These are phyloP conservation scores for Aspergillus conjunctus DNA, from an alignment of 495 filamentous ascomycete species.

Conservation along the genomic window DNA sequence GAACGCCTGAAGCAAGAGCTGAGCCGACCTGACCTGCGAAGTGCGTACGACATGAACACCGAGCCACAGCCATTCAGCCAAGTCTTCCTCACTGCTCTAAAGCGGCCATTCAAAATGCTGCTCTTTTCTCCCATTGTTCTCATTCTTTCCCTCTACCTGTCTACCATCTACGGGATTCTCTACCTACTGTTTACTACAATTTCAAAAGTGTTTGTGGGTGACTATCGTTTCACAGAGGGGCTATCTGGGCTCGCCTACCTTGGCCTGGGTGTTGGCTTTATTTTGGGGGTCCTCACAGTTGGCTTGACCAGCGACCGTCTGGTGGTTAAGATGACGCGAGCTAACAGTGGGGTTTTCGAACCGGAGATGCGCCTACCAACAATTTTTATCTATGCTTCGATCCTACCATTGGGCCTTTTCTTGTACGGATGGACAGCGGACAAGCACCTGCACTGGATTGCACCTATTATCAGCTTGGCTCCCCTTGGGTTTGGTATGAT, in stretches of 20 bases:
- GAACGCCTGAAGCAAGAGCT: slow-evolving; percentile 43
- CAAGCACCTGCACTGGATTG: slow-evolving; percentile 31
- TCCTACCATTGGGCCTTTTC: slow-evolving; percentile 35
- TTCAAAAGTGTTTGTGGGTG: slow-evolving; percentile 59
- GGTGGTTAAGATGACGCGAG: slow-evolving; percentile 57
- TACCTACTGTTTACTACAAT: slow-evolving; percentile 74
- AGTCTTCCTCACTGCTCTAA: slow-evolving; percentile 45
- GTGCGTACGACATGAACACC: slow-evolving; percentile 39
- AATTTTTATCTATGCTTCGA: slow-evolving; percentile 58
- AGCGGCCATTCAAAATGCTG: slow-evolving; percentile 49
- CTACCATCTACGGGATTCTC: slow-evolving; percentile 63
- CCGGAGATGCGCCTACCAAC: slow-evolving; percentile 66
- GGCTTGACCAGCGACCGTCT: slow-evolving; percentile 58
- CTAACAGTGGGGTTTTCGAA: slow-evolving; percentile 52
- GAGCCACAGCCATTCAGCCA: too few relatives aligned
- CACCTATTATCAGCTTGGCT: slow-evolving; percentile 37
- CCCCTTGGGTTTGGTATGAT: too few relatives aligned
- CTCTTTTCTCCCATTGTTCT: slow-evolving; percentile 53
- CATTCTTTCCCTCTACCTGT: slow-evolving; percentile 58
- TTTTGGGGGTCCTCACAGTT: slow-evolving; percentile 46
- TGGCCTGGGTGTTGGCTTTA: slow-evolving; percentile 61
- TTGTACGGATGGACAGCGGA: slow-evolving; percentile 35
- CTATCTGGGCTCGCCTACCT: slow-evolving; percentile 62
- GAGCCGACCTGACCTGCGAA: slow-evolving; percentile 43
- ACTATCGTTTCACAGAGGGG: slow-evolving; percentile 58